Conservation (phyloP, 805 yeast species). For the Blastobotrys chiropterorum region DNA sequence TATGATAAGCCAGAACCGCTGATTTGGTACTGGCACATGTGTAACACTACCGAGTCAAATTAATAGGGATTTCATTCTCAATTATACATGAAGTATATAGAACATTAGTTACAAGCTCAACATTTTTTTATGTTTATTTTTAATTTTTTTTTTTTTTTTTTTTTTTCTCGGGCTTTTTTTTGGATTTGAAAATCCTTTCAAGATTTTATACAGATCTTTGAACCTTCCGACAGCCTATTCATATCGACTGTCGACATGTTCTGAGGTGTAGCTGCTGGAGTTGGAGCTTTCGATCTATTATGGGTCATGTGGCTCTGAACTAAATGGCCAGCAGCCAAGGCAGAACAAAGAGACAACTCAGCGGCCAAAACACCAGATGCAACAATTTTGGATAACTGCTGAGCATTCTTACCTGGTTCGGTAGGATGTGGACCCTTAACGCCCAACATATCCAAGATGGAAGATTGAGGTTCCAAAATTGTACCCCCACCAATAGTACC, state of each 20-base stretch:
- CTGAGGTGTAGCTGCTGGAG: conserved; percentile 29
- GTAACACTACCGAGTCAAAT: not conserved
- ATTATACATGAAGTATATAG: not conserved
- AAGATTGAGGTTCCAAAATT: conserved; percentile 91
- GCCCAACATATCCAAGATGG: conserved; percentile 91
- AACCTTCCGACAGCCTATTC: conserved; percentile 57
- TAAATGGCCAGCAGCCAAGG: conserved; percentile 96
- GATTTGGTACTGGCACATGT: not conserved
- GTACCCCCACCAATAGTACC: conserved; percentile 99
- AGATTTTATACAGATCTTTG: conserved; percentile 62
- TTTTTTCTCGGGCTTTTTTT: not conserved
- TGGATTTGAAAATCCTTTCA: conserved; percentile 29
- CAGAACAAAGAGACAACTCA: conserved; percentile 89
- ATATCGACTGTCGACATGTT: conserved; percentile 33
- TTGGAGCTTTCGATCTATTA: conserved; percentile 62
- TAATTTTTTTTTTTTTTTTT: not conserved
- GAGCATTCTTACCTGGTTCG: conserved; percentile 89
- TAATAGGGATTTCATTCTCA: not conserved
- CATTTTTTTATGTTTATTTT: not conserved
- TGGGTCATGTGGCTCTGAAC: conserved; percentile 97
- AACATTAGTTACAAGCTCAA: not conserved
- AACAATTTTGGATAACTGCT: conserved; percentile 84
- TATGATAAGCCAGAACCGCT: no score
- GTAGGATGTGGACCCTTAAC: conserved; percentile 95
- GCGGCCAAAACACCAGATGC: conserved; percentile 96